These are phyloP conservation scores for Boletellus deceptivus DNA, from an alignment of 1,284 basidiomycete species.

Conservation along the genomic window DNA sequence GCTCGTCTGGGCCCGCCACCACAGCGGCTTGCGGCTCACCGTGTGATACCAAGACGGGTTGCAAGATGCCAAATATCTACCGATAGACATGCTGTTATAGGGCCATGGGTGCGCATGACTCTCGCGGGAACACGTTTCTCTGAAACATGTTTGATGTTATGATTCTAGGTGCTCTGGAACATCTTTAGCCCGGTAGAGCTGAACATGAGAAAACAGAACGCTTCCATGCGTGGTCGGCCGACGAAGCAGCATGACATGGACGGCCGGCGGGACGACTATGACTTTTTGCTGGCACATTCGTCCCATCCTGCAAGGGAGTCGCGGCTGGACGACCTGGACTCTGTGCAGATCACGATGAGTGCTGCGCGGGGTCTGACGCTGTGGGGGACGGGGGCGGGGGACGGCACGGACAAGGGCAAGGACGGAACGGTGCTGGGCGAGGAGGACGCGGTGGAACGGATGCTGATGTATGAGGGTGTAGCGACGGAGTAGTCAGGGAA, in stretches of 20 bases:
- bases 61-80: conserved; percentile 42
- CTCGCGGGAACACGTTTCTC: not conserved
- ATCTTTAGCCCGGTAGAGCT: conserved; percentile 44
- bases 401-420: not conserved
- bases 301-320: conserved; percentile 37
- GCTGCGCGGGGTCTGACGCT: conserved; percentile 43
- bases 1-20: conserved; percentile 36
- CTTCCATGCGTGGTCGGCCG: conserved; percentile 31
- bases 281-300: conserved; percentile 42
- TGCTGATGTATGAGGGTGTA: conserved; percentile 12
- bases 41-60: conserved; percentile 43
- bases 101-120: conserved; percentile 48
- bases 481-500: not conserved
- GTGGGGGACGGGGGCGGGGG: conserved; percentile 29
- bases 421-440: conserved; percentile 9
- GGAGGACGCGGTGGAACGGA: conserved; percentile 29
- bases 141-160: conserved; percentile 7
- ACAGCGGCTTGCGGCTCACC: conserved; percentile 47
- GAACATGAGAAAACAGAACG: conserved; percentile 35
- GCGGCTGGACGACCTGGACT: conserved; percentile 41
- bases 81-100: conserved; percentile 48
- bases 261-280: conserved; percentile 40
- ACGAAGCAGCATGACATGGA: conserved; percentile 18
- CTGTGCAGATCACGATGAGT: conserved; percentile 40
- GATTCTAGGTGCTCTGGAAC: conserved; percentile 42